Conservation (phyloP, 169 alveolate species). For the Cryptosporidium ubiquitum region DNA sequence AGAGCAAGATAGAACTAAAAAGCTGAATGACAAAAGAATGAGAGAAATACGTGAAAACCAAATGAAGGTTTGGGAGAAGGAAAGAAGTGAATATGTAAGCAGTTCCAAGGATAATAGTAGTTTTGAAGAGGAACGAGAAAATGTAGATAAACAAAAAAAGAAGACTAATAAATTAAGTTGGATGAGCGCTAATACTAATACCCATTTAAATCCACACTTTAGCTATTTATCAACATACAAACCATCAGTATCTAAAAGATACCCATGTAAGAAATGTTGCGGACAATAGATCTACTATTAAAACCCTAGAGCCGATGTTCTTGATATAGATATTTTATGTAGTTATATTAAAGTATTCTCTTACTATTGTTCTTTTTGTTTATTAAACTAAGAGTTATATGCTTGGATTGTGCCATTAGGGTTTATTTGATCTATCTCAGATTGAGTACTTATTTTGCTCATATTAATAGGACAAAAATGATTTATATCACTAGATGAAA, state of each 20-base stretch:
- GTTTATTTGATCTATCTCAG: neutral
- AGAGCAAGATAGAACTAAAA: neutral
- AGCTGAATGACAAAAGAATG: conserved; percentile 40
- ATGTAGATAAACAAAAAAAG: neutral
- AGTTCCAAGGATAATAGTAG: neutral
- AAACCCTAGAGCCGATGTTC: no score
- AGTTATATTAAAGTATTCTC: no score
- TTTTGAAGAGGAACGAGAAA: neutral
- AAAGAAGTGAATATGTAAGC: neutral
- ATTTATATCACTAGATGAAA: neutral
- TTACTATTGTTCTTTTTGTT: no score
- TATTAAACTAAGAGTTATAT: neutral
- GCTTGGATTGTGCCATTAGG: neutral
- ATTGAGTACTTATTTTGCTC: neutral
- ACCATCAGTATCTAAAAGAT: conserved; percentile 66
- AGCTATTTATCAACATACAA: conserved; percentile 50
- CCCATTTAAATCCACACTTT: conserved; percentile 60
- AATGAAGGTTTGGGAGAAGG: conserved; percentile 56
- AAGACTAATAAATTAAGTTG: neutral
- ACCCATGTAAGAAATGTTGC: conserved; percentile 60
- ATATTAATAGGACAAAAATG: neutral
- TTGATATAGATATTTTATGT: neutral
- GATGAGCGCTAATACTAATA: conserved; percentile 11
- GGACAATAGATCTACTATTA: neutral
- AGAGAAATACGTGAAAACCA: conserved; percentile 43